Conservation (phyloP, 2,329 filamentous ascomycete genomes). For the Drechslerella dactyloides region DNA sequence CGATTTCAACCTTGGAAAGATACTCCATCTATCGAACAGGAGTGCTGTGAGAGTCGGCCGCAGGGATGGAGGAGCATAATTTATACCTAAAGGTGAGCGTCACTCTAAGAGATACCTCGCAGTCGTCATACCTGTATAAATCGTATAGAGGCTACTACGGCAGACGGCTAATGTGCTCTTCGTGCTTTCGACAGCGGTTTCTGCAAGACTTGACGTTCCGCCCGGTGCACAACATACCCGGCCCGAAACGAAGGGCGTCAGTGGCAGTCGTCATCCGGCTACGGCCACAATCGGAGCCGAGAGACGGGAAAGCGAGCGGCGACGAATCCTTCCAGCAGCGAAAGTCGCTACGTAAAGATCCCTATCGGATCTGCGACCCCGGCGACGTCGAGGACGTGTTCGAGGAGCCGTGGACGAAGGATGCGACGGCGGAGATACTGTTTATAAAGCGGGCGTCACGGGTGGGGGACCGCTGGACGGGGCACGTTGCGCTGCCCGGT, state of each 20-base stretch:
- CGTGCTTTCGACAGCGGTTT: conserved; percentile 8
- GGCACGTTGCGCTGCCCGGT: conserved; percentile 72
- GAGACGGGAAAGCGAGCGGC: conserved; percentile 15
- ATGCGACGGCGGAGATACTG: conserved; percentile 71
- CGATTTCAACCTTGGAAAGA: too few species aligned
- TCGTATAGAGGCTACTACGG: too few species aligned
- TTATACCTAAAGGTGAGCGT: conserved; percentile 39
- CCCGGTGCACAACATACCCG: conserved; percentile 11
- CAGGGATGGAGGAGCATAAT: conserved; percentile 24
- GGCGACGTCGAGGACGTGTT: conserved; percentile 65
- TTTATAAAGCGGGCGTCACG: conserved; percentile 74
- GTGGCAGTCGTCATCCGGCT: conserved; percentile 71
- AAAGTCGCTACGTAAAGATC: conserved; percentile 48
- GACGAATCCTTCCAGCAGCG: conserved; percentile 54
- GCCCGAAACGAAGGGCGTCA: conserved; percentile 62
- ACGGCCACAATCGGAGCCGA: conserved; percentile 62
- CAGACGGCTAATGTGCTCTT: not conserved
- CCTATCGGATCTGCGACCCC: conserved; percentile 55
- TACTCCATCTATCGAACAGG: not conserved
- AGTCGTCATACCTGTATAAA: too few species aligned
- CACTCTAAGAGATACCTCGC: too few species aligned
- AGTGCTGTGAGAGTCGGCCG: not conserved
- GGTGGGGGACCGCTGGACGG: conserved; percentile 71
- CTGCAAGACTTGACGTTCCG: conserved; percentile 34
- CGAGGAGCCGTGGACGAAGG: conserved; percentile 68